Conservation (phyloP, 331 rosid species). For the Telfairia occidentalis region DNA sequence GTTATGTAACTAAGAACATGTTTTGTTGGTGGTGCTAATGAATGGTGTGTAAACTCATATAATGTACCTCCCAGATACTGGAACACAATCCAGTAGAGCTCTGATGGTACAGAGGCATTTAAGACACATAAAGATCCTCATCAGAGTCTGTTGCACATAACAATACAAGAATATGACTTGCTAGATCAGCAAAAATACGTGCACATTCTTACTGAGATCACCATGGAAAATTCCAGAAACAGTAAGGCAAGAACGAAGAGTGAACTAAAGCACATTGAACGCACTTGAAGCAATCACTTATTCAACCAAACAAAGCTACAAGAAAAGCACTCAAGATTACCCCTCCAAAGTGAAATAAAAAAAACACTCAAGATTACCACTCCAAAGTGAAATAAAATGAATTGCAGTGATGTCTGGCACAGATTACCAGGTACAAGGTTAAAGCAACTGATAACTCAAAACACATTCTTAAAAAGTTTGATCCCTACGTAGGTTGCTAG, state of each 20-base stretch:
- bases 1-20: not conserved
- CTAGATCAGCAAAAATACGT: not conserved
- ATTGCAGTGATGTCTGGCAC: not conserved
- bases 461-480: not conserved
- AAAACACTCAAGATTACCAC: not conserved
- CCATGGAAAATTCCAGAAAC: not conserved
- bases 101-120: not conserved
- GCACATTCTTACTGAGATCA: not conserved
- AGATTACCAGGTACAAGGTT: not conserved
- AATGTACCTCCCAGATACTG: not conserved
- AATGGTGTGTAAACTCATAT: not conserved
- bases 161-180: not conserved
- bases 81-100: not conserved
- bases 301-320: not conserved
- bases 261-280: not conserved
- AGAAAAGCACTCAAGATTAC: not conserved
- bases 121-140: not conserved
- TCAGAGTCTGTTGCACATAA: not conserved
- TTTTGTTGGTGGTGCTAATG: not conserved
- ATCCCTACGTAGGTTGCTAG: not conserved
- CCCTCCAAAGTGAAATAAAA: not conserved
- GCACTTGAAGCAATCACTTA: not conserved
- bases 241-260: not conserved
- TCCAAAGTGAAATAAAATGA: not conserved
- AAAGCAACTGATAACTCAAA: conserved; percentile 1